phyloP scores from a whole-genome alignment of 345 rosid genomes.

The Physaria fendleri region DNA sequence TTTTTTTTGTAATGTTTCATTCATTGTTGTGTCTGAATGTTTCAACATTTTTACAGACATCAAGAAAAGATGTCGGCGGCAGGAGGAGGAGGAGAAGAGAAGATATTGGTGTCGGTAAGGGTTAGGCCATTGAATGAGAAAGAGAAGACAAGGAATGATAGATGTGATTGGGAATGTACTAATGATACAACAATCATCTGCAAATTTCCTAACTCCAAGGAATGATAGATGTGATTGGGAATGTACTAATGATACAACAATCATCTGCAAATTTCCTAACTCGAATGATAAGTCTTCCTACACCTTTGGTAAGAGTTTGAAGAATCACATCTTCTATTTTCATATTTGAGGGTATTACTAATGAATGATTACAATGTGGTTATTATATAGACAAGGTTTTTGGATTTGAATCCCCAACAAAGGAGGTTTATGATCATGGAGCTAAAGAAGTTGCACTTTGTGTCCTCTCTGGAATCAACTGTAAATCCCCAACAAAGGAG shows the following conservation, averaged over 20 bases:
- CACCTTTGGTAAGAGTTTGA: slow-evolving; percentile 41
- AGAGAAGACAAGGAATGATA: slow-evolving; percentile 42
- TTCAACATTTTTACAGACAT: too few species aligned
- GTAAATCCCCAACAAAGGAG: slow-evolving; percentile 44
- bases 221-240: slow-evolving; percentile 65
- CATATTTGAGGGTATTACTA: background rate
- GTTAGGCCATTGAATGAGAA: slow-evolving; percentile 59
- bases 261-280: slow-evolving; percentile 41
- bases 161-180: slow-evolving; percentile 72
- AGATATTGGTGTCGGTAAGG: slow-evolving; percentile 53
- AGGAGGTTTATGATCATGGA: slow-evolving; percentile 52
- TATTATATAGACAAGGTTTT: slow-evolving; percentile 78
- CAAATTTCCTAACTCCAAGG: slow-evolving; percentile 36
- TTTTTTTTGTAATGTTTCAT: background rate
- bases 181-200: slow-evolving; percentile 46
- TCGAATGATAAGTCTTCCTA: slow-evolving; percentile 50
- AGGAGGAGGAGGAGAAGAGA: slow-evolving; percentile 46
- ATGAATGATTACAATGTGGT: too few species aligned
- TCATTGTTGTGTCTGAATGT: background rate
- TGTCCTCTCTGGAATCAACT: slow-evolving; percentile 56
- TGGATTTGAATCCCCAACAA: slow-evolving; percentile 41
- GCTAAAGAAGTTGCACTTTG: slow-evolving; percentile 57
- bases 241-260: slow-evolving; percentile 49
- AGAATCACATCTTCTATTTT: background rate
- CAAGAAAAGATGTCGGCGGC: background rate